Base-by-base conservation (phyloP, 2,329 filamentous ascomycete genomes). In the Stagonosporopsis tanaceti region DNA sequence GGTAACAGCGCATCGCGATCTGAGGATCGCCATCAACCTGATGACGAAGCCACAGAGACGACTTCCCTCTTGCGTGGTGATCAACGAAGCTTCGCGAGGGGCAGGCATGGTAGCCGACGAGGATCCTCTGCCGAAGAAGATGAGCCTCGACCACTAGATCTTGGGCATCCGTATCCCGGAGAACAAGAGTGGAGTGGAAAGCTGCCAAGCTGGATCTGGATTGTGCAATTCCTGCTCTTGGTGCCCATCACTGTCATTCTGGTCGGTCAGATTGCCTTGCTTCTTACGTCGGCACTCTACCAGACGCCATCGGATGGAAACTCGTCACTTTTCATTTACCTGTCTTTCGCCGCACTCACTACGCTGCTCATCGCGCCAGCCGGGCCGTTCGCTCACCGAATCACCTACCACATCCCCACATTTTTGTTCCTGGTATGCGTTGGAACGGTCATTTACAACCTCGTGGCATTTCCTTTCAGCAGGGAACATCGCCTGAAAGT, bases 221-320 rank as follows among this genome's bases (percentile, higher is more conserved):
- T 95, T 39, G 66, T 96, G 17, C 93, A 99, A 69, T 89, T 97
- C 63, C 79, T 98, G 3, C 72, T 97, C 15, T 79, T 96, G 9
- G 90, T 87, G 0, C 93, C 93, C 0, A 85, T 97, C 50, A 86
- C 89, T 45, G 80, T 97, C 42, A 88, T 95, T 58, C 75, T 98
- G 20, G 78, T 91, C 15, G 91, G 88, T 1, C 92, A 96, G 70
- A 82, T 93, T 25, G 89, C 85, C 1, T 82, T 98, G 3, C 78
- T 94, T 12, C 74, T 92, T 15, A 91, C 89, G 4, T 85, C 88
- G 32, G 87, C 91, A 2, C 81, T 93, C 20, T 83, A 88, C 57
- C 93, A 97, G 77, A 97, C 93, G 0, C 90, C 90, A 6, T 85
- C 90, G 2, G 95, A 99, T 74, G 95, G 95, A 2, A 91, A 87